These are phyloP conservation scores for Tephrocybe sp. DNA, from an alignment of 768 basidiomycete species.

Conservation along the genomic window DNA sequence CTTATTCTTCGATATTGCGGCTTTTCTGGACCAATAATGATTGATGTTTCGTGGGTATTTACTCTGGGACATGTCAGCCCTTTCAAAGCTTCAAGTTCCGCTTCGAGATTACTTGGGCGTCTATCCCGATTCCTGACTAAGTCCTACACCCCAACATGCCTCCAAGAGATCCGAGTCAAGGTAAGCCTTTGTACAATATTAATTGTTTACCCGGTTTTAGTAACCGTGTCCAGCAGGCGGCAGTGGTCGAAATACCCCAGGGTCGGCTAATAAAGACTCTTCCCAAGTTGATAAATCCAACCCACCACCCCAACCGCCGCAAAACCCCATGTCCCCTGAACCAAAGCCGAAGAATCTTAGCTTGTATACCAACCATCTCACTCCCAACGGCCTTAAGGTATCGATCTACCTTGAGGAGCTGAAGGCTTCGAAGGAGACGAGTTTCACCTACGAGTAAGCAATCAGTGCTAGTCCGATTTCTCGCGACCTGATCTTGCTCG, in stretches of 20 bases:
- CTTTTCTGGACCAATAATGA: too few relatives aligned
- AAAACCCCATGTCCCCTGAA: not conserved
- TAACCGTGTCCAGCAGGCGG: too few relatives aligned
- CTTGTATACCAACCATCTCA: conserved; percentile 19
- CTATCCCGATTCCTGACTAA: too few relatives aligned
- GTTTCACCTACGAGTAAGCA: conserved; percentile 9
- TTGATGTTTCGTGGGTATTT: too few relatives aligned
- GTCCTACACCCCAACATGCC: too few relatives aligned
- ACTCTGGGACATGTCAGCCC: too few relatives aligned
- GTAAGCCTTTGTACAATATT: not conserved
- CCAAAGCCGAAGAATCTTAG: conserved; percentile 12
- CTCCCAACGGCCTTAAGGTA: conserved; percentile 23
- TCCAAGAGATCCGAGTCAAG: too few relatives aligned
- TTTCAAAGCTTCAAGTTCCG: not conserved
- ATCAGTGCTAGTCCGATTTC: too few relatives aligned
- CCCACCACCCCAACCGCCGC: not conserved
- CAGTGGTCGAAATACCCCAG: not conserved
- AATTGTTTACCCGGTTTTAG: not conserved
- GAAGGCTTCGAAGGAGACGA: conserved; percentile 5
- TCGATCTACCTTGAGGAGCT: conserved; percentile 20
- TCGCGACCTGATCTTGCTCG: too few relatives aligned
- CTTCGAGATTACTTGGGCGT: too few relatives aligned
- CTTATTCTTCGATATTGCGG: too few relatives aligned
- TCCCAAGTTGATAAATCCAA: not conserved
- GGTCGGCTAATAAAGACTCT: not conserved